Evolutionary conservation across 768 basidiomycete species (phyloP).

Genomic region (Lactifluus pinguis): DNA sequence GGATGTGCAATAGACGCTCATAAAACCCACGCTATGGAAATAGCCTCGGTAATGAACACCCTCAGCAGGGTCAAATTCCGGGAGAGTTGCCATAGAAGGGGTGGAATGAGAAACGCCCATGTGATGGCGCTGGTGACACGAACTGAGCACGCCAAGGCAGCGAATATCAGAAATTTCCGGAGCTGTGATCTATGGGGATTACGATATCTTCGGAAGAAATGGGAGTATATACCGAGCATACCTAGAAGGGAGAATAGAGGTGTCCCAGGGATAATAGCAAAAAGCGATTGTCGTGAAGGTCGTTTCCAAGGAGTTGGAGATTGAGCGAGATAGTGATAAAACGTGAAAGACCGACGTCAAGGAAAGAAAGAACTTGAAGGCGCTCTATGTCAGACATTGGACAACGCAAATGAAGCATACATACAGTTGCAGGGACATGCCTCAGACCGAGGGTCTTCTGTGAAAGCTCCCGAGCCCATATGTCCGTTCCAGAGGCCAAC

Average conservation of each 20-base stretch:
- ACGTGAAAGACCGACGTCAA: constrained; percentile 83
- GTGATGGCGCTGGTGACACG: constrained; percentile 86
- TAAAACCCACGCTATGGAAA: constrained; percentile 35
- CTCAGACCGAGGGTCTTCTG: constrained; percentile 45
- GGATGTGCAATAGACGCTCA: neutral
- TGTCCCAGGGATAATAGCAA: constrained; percentile 65
- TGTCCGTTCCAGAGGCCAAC: constrained; percentile 75
- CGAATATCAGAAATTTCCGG: constrained; percentile 41
- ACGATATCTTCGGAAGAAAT: neutral
- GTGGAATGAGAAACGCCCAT: constrained; percentile 64
- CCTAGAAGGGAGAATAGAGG: constrained; percentile 9
- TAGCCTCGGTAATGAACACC: constrained; percentile 32
- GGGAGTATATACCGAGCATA: constrained; percentile 9
- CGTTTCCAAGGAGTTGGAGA: constrained; percentile 92
- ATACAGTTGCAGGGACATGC: constrained; percentile 53
- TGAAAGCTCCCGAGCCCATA: constrained; percentile 58
- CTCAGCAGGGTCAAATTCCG: constrained; percentile 26
- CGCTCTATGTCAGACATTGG: neutral
- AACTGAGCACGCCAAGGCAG: constrained; percentile 69
- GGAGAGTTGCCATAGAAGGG: constrained; percentile 48
- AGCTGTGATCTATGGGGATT: constrained; percentile 27
- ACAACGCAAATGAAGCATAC: constrained; percentile 25
- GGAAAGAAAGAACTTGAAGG: constrained; percentile 61
- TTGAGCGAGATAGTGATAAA: constrained; percentile 72
- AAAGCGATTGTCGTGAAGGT: constrained; percentile 75